Conservation (phyloP, 2,329 filamentous ascomycete genomes). For the Capronia epimyces region DNA sequence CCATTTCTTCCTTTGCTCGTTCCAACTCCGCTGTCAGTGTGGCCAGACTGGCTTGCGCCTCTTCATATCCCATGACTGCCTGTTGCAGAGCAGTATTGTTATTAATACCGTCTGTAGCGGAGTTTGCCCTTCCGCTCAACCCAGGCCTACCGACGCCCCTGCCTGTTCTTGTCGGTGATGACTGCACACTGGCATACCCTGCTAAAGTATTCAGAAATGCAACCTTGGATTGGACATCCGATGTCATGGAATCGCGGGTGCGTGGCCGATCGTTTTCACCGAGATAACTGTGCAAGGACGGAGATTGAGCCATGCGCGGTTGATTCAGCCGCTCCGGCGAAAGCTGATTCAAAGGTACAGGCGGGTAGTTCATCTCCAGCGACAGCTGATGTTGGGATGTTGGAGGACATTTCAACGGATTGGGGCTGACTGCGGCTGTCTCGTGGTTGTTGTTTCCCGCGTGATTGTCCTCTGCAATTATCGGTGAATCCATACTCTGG, state of each 20-base stretch:
- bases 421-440: slow-evolving; percentile 6
- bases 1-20: slow-evolving; percentile 40
- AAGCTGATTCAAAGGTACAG: slow-evolving; percentile 40
- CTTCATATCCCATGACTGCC: slow-evolving; percentile 43
- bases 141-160: not conserved
- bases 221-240: slow-evolving; percentile 46
- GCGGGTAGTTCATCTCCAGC: not conserved
- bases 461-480: slow-evolving; percentile 11
- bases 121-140: not conserved
- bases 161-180: slow-evolving; percentile 16
- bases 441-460: slow-evolving; percentile 8
- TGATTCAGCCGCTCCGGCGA: slow-evolving; percentile 49
- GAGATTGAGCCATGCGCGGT: slow-evolving; percentile 40
- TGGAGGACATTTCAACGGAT: slow-evolving; percentile 22
- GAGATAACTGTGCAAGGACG: slow-evolving; percentile 34
- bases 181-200: slow-evolving; percentile 26
- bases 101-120: slow-evolving; percentile 30
- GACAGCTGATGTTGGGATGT: slow-evolving; percentile 16
- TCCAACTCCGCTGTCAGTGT: slow-evolving; percentile 35
- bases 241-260: slow-evolving; percentile 35
- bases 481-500: slow-evolving; percentile 9
- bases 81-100: slow-evolving; percentile 41
- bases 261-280: slow-evolving; percentile 28
- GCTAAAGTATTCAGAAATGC: slow-evolving; percentile 44
- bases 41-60: slow-evolving; percentile 40